These are phyloP conservation scores for Chlamydomonas schloesseri DNA, from an alignment of 139 green algal species.

Conservation along the genomic window DNA sequence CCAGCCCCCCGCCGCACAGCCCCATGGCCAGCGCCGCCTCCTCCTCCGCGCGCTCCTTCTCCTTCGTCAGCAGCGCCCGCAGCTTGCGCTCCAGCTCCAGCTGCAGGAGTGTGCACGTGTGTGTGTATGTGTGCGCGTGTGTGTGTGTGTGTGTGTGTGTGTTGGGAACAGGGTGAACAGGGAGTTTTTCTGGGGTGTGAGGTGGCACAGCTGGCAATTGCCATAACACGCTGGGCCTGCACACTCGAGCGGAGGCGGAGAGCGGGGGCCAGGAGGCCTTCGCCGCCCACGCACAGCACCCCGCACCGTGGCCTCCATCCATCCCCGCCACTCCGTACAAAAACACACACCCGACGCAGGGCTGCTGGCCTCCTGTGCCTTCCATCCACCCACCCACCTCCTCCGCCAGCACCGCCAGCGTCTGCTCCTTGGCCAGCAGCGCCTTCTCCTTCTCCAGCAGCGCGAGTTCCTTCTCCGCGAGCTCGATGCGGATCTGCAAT, in stretches of 20 bases:
- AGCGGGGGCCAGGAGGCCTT: too few species aligned
- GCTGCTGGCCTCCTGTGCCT: too few species aligned
- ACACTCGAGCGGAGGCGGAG: too few species aligned
- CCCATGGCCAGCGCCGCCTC: conserved; percentile 88
- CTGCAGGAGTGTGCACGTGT: conserved; percentile 50
- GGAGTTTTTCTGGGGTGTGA: too few species aligned
- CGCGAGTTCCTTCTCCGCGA: conserved; percentile 86
- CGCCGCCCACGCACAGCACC: too few species aligned
- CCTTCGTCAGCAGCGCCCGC: conserved; percentile 85
- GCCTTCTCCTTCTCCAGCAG: conserved; percentile 86
- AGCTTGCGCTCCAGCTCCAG: conserved; percentile 90
- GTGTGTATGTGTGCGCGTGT: conserved; percentile 7
- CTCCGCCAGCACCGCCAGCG: conserved; percentile 78
- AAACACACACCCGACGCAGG: too few species aligned
- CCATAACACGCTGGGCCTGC: too few species aligned
- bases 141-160: not conserved
- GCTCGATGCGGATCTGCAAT: conserved; percentile 74
- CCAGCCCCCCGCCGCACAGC: conserved; percentile 64
- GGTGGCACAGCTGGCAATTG: too few species aligned
- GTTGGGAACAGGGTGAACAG: too few species aligned
- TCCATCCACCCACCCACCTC: conserved; percentile 64
- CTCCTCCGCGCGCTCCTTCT: conserved; percentile 93
- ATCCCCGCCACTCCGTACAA: too few species aligned
- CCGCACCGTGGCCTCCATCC: too few species aligned
- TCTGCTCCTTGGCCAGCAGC: conserved; percentile 88